These are phyloP conservation scores for Biscutella laevigata DNA, from an alignment of 441 rosid genomes.

Conservation along the genomic window DNA sequence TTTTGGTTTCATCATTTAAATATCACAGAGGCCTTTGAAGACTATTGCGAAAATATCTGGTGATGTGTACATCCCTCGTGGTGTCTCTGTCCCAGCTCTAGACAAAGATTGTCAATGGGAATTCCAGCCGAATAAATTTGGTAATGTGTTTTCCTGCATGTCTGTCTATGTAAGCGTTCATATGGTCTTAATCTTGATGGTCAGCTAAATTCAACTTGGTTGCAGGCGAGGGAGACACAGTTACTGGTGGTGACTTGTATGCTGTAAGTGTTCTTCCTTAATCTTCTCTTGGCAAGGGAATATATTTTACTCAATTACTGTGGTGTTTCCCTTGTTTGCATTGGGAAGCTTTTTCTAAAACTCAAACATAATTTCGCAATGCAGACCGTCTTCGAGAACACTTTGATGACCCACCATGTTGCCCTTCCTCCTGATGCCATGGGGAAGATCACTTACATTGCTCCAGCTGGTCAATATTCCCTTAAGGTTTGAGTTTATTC, in stretches of 20 bases:
- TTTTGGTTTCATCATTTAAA: slow-evolving; percentile 7
- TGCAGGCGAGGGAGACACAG: slow-evolving; percentile 87
- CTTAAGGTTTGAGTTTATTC: slow-evolving; percentile 51
- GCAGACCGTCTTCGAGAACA: slow-evolving; percentile 96
- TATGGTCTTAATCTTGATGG: slow-evolving; percentile 7
- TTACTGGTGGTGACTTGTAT: slow-evolving; percentile 96
- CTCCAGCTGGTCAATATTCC: slow-evolving; percentile 97
- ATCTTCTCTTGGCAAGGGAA: slow-evolving; percentile 4
- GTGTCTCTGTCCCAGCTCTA: slow-evolving; percentile 95
- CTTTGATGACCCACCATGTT: slow-evolving; percentile 79
- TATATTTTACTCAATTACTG: slow-evolving; percentile 2
- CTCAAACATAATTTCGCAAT: slow-evolving; percentile 17
- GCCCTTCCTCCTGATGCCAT: slow-evolving; percentile 93
- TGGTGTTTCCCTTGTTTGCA: slow-evolving; percentile 1
- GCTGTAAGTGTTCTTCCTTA: slow-evolving; percentile 59
- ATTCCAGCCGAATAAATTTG: slow-evolving; percentile 83
- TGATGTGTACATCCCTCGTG: slow-evolving; percentile 98
- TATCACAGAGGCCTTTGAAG: slow-evolving; percentile 82
- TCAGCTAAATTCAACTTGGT: slow-evolving; percentile 7
- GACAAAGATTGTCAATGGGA: slow-evolving; percentile 96
- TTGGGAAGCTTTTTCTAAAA: neutral
- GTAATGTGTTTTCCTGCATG: slow-evolving; percentile 31
- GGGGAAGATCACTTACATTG: slow-evolving; percentile 90
- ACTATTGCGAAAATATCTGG: slow-evolving; percentile 91
- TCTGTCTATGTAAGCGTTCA: neutral